Base-by-base conservation (phyloP, 192 early-diverging fungal genomes). In the Podochytrium sp. region DNA sequence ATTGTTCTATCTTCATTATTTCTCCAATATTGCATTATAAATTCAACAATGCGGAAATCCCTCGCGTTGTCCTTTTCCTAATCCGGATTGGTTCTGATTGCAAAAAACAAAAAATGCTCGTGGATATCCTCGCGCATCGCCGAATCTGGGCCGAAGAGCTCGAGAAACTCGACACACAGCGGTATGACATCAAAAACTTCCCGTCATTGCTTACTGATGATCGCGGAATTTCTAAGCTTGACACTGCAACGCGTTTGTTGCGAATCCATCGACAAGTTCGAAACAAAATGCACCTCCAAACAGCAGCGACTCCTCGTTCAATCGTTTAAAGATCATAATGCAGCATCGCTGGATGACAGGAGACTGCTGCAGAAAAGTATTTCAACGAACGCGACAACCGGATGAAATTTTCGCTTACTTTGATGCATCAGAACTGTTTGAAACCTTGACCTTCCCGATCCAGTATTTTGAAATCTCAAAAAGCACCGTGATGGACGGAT, bases 401-500 rank as follows among this genome's bases (percentile, higher is more conserved):
- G n/a, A n/a, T n/a, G n/a, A n/a, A n/a, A 20, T 47, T 57, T 57
- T 57, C 32, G 29, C 55, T 14, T 32, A 57, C 7, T 20, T 18
- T 25, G 20, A 10, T 29, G 32, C 27, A 20, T 23, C 25, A 71
- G 69, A 71, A 32, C 37, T 71, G 3, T 60, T 71, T 27, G 69
- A 71, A 34, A 71, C 69, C 12, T 40, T 71, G 1, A 30, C 69
- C 6, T 71, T 71, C 40, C 69, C 69, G 1, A 71, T 71, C 29
- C 55, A 71, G 38, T 71, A 71, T 59, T 71, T 71, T 43, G 69
- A 71, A 6, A 43, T 71, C 16, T 71, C 69, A 40, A 71, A 71
- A 34, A 25, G 20, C 1, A 47, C 69, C 12, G 40, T 71, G 4
- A 59, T 71, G 55, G 69, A 59, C 12, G 69, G 69, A n/a, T 57